These are phyloP conservation scores for Cladophialophora immunda DNA, from an alignment of 2,329 filamentous ascomycete species.

Conservation along the genomic window DNA sequence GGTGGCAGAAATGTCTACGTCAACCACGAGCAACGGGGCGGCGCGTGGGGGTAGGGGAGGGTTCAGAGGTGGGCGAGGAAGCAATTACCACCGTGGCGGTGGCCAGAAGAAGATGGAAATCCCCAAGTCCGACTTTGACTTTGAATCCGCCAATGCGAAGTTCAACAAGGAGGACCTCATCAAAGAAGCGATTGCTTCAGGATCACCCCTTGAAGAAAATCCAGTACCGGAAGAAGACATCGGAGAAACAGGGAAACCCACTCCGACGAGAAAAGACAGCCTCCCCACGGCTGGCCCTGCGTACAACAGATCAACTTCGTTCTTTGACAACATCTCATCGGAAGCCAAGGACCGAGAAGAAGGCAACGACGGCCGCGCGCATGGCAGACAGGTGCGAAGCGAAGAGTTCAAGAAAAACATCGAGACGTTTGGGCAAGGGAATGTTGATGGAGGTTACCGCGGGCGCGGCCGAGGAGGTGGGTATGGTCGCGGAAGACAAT, in stretches of 20 bases:
- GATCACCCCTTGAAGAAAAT: constrained; percentile 71
- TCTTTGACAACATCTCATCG: constrained; percentile 98
- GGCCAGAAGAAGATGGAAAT: constrained; percentile 77
- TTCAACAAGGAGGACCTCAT: constrained; percentile 88
- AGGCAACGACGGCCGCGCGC: constrained; percentile 70
- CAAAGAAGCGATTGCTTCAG: constrained; percentile 84
- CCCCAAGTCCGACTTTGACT: constrained; percentile 90
- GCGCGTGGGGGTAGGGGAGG: constrained; percentile 51
- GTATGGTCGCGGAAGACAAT: constrained; percentile 62
- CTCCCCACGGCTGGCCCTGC: constrained; percentile 53
- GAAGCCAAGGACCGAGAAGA: constrained; percentile 90
- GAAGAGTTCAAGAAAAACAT: constrained; percentile 96
- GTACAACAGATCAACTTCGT: constrained; percentile 89
- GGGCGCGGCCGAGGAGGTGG: constrained; percentile 80
- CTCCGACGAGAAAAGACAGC: constrained; percentile 44
- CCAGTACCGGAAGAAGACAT: constrained; percentile 47
- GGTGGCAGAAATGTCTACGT: constrained; percentile 56
- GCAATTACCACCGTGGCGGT: constrained; percentile 49
- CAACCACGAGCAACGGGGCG: constrained; percentile 48
- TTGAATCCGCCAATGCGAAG: constrained; percentile 83
- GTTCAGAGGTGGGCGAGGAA: constrained; percentile 57
- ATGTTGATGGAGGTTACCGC: constrained; percentile 85
- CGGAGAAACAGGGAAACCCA: constrained; percentile 43
- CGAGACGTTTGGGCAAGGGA: constrained; percentile 96
- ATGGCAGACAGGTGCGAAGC: constrained; percentile 85